These are phyloP conservation scores for Venturiaceae sp. DNA, from an alignment of 2,329 filamentous ascomycete species.

Conservation along the genomic window DNA sequence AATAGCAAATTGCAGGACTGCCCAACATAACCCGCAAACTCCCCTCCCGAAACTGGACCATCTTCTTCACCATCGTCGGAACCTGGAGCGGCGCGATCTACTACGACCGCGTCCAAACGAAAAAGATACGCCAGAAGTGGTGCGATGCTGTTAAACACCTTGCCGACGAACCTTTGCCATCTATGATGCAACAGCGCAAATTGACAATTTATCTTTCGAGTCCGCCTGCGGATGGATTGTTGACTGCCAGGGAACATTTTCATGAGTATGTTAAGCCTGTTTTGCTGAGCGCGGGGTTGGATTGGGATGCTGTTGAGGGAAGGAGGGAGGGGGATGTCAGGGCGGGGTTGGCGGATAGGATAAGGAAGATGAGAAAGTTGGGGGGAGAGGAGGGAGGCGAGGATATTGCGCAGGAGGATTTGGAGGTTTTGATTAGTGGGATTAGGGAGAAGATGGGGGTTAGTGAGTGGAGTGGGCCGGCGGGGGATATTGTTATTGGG, in stretches of 20 bases:
- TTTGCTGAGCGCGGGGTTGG: conserved; percentile 76
- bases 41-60: conserved; percentile 95
- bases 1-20: conserved; percentile 47
- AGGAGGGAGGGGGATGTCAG: conserved; percentile 86
- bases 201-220: conserved; percentile 79
- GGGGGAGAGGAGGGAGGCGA: conserved; percentile 41
- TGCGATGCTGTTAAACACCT: conserved; percentile 75
- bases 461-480: conserved; percentile 59
- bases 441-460: conserved; percentile 58
- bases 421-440: conserved; percentile 52
- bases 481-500: conserved; percentile 82
- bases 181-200: conserved; percentile 68
- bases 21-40: conserved; percentile 75
- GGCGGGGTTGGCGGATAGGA: conserved; percentile 75
- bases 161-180: conserved; percentile 61
- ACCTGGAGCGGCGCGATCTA: conserved; percentile 71
- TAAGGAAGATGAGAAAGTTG: conserved; percentile 56
- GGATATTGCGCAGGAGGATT: conserved; percentile 38
- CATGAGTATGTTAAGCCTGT: conserved; percentile 93
- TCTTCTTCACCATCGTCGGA: conserved; percentile 75
- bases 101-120: conserved; percentile 90
- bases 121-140: conserved; percentile 78
- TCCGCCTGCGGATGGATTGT: conserved; percentile 77
- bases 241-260: conserved; percentile 86
- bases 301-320: conserved; percentile 95